Base-by-base conservation (phyloP, 441 rosid genomes). In the Pelargonium citronellum region DNA sequence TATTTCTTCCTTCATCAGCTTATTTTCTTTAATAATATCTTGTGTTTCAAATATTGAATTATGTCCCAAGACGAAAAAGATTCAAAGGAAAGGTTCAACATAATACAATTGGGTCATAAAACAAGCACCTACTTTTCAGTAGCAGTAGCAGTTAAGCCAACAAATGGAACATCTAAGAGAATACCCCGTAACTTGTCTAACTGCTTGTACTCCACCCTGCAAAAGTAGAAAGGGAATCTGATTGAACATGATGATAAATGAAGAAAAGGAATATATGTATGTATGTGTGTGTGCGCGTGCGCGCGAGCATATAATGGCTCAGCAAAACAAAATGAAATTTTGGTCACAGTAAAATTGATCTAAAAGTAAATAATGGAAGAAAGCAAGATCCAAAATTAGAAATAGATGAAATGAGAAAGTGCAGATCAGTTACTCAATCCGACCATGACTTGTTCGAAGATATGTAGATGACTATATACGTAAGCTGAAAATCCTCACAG, bases 131-230 rank as follows among this genome's bases (percentile, higher is more conserved):
- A 84, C 87, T 72, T 82, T 71, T 79, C 80, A 41, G 87, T 84
- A 58, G 87, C 85, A 19, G 87, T 84, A 64, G 87, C 87, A 61
- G 87, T 82, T 75, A 84, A 80, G 71, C 74, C 84, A 60, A 84
- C 81, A 80, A 84, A 82, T 69, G 87, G 85, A 69, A 84, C 82
- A 71, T 73, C 76, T 27, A 63, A 22, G 55, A 84, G 87, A 73
- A 72, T 44, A 39, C 22, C 64, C 2, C 84, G 83, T 64, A 84
- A 75, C 80, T 76, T 77, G 80, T 77, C 70, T 64, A 84, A 70
- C 68, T 77, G 79, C 77, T 82, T 84, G 78, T 82, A 84, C 75
- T 82, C 87, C 70, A 84, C 79, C 77, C 87, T 84, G 77, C 67
- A 53, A 67, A 79, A 15, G 37, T 58, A 62, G 64, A 75, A 16